Evolutionary conservation across 768 basidiomycete genomes (phyloP).

Genomic region (Arthromyces matolae): DNA sequence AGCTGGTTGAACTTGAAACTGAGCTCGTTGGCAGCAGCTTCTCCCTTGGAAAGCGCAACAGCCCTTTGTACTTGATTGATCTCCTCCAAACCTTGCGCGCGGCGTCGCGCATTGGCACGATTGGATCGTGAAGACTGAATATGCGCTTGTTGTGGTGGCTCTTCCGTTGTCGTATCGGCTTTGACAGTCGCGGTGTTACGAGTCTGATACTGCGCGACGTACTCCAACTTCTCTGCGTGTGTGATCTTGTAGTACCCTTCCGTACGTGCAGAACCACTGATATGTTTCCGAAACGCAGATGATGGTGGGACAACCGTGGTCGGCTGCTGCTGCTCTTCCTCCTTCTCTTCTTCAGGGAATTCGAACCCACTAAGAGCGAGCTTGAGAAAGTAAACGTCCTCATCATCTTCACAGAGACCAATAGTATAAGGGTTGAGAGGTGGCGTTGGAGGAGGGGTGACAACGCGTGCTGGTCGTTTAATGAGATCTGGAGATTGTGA

Average conservation of each 20-base stretch:
- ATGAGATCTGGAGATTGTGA: slow-evolving; percentile 43
- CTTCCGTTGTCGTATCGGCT: slow-evolving; percentile 40
- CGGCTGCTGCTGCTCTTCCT: too few species aligned
- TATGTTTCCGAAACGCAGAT: slow-evolving; percentile 70
- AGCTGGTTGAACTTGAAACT: slow-evolving; percentile 98
- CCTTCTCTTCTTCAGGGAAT: slow-evolving; percentile 20
- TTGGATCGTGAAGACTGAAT: slow-evolving; percentile 82
- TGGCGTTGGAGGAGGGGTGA: slow-evolving; percentile 40
- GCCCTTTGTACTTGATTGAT: slow-evolving; percentile 87
- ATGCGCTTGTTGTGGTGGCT: slow-evolving; percentile 49
- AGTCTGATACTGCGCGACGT: slow-evolving; percentile 84
- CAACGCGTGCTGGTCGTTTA: slow-evolving; percentile 31
- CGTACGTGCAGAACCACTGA: slow-evolving; percentile 85
- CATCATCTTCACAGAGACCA: slow-evolving; percentile 79
- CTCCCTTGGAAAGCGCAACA: slow-evolving; percentile 71
- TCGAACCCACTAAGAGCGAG: slow-evolving; percentile 48
- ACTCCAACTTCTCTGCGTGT: slow-evolving; percentile 84
- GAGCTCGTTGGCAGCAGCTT: slow-evolving; percentile 58
- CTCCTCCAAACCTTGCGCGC: slow-evolving; percentile 91
- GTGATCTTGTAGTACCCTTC: slow-evolving; percentile 97
- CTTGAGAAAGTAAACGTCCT: slow-evolving; percentile 80
- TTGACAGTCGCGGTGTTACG: slow-evolving; percentile 41
- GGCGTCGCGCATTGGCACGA: slow-evolving; percentile 86
- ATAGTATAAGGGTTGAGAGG: slow-evolving; percentile 51
- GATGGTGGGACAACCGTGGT: too few species aligned